phyloP scores from a whole-genome alignment of 148 eudicot species.

The Rhododendron griersonianum region DNA sequence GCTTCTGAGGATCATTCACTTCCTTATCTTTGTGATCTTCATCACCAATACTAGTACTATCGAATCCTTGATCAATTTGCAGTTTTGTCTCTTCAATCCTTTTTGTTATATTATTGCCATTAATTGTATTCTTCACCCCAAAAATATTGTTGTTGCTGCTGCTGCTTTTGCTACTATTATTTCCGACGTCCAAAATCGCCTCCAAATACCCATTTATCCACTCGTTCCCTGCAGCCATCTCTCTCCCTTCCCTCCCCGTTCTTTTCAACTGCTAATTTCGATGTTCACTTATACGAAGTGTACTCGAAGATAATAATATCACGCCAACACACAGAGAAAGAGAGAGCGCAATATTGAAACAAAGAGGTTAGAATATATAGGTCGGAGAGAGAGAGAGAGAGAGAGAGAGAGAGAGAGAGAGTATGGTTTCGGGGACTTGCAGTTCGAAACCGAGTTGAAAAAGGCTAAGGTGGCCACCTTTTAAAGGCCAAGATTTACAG shows the following conservation, averaged over 20 bases:
- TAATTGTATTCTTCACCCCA: background rate
- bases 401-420: slow-evolving; percentile 10
- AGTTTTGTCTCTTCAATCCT: slow-evolving; percentile 27
- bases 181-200: slow-evolving; percentile 44
- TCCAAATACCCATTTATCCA: slow-evolving; percentile 60
- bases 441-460: background rate
- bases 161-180: slow-evolving; percentile 4
- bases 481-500: slow-evolving; percentile 13
- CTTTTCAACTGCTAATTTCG: background rate
- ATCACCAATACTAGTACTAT: background rate
- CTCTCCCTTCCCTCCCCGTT: background rate
- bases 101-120: background rate
- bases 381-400: slow-evolving; percentile 7
- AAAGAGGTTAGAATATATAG: too few species aligned
- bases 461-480: slow-evolving; percentile 6
- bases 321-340: background rate
- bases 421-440: background rate
- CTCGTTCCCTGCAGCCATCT: slow-evolving; percentile 38
- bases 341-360: background rate
- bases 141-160: background rate
- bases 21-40: slow-evolving; percentile 15
- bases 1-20: slow-evolving; percentile 1
- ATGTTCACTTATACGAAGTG: background rate
- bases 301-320: background rate
- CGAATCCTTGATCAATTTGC: slow-evolving; percentile 19